These are phyloP conservation scores for Oryza rufipogon DNA, from an alignment of 176 grass and related monocot genomes.

Conservation along the genomic window DNA sequence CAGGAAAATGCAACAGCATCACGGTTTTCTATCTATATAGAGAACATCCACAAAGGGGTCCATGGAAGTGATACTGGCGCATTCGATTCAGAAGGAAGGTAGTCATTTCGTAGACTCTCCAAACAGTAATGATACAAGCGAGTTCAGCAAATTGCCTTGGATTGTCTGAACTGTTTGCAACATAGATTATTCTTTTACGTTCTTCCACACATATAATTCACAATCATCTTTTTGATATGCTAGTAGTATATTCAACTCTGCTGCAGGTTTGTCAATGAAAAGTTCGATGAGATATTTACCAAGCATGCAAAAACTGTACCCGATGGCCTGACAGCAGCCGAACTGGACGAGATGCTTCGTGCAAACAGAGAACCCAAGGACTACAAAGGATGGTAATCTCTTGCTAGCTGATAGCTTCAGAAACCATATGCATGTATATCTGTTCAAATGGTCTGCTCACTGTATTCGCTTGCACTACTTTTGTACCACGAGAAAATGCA, in stretches of 20 bases:
- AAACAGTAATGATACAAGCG: too few relatives aligned
- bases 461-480: neutral
- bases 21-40: constrained; percentile 60
- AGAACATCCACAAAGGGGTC: constrained; percentile 69
- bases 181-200: too few relatives aligned
- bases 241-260: too few relatives aligned
- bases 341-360: constrained; percentile 57
- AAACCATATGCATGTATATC: neutral
- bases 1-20: constrained; percentile 55
- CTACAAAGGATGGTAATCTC: constrained; percentile 51
- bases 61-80: constrained; percentile 67
- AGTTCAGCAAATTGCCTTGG: too few relatives aligned
- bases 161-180: too few relatives aligned
- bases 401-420: neutral
- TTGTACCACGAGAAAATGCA: constrained; percentile 32
- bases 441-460: neutral
- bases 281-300: constrained; percentile 72
- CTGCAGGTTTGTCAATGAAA: constrained; percentile 61
- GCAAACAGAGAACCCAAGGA: constrained; percentile 54
- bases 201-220: too few relatives aligned
- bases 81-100: constrained; percentile 74
- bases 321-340: constrained; percentile 41
- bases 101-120: too few relatives aligned
- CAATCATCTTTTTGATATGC: too few relatives aligned
- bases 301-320: constrained; percentile 53